A percentile compares a stretch with the other conserved stretches of the same genome.
Evolutionary conservation across 2,329 filamentous ascomycete genomes (phyloP).

Genomic region (Aspergillus quadricinctus): DNA sequence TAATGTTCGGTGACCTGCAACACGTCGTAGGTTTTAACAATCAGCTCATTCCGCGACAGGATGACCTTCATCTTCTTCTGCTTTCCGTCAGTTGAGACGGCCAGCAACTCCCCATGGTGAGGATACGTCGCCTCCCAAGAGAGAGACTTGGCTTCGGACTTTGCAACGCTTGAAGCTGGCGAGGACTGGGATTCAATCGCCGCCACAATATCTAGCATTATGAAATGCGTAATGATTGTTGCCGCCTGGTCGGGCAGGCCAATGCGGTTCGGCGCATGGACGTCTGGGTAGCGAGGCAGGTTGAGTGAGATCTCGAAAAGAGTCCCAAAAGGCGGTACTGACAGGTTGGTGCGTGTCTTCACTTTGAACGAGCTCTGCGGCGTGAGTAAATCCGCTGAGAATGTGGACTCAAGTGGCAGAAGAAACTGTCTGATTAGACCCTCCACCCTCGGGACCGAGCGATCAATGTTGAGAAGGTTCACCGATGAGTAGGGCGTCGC

Average conservation of each 20-base stretch:
- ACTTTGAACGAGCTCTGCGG: slow-evolving; percentile 35
- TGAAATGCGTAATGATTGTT: slow-evolving; percentile 30
- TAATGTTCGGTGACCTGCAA: slow-evolving; percentile 14
- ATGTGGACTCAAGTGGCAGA: slow-evolving; percentile 40
- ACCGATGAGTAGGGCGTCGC: slow-evolving; percentile 24
- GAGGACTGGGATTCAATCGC: slow-evolving; percentile 21
- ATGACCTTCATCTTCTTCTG: slow-evolving; percentile 31
- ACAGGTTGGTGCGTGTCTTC: slow-evolving; percentile 33
- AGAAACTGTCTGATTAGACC: slow-evolving; percentile 40
- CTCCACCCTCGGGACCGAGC: slow-evolving; percentile 30
- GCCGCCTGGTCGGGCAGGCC: slow-evolving; percentile 32
- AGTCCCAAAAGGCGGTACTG: slow-evolving; percentile 33
- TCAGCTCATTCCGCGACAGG: slow-evolving; percentile 25
- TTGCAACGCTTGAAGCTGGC: neutral
- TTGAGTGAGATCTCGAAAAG: slow-evolving; percentile 35
- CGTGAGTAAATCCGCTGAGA: slow-evolving; percentile 34
- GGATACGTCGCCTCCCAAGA: slow-evolving; percentile 30
- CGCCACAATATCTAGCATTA: slow-evolving; percentile 36
- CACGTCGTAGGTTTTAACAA: slow-evolving; percentile 18
- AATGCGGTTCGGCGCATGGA: slow-evolving; percentile 30
- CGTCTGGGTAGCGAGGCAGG: slow-evolving; percentile 26
- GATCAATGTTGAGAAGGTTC: slow-evolving; percentile 8
- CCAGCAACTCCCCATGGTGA: slow-evolving; percentile 32
- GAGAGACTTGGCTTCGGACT: slow-evolving; percentile 1
- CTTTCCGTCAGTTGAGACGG: slow-evolving; percentile 14